Conservation (phyloP, 768 basidiomycete genomes). For the Collybia nuda region DNA sequence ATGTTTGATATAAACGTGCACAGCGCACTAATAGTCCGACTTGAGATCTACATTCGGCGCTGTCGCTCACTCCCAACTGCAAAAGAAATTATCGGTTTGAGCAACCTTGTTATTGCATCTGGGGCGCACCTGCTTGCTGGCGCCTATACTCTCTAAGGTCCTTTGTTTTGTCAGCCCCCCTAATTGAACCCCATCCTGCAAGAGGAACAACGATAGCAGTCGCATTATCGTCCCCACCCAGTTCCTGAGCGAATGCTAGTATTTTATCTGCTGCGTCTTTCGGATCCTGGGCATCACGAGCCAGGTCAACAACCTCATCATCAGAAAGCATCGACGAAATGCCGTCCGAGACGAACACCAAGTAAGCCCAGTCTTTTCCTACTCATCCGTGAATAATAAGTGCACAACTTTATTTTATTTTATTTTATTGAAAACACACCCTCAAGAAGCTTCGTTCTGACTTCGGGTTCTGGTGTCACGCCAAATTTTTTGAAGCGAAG, state of each 20-base stretch:
- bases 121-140: conserved; percentile 54
- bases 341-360: conserved; percentile 91
- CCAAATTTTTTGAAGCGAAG: conserved; percentile 87
- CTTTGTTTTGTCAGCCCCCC: conserved; percentile 79
- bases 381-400: conserved; percentile 1
- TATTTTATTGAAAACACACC: too few relatives aligned
- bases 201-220: conserved; percentile 91
- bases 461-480: conserved; percentile 91
- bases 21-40: neutral
- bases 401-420: too few relatives aligned
- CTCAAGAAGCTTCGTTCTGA: conserved; percentile 70
- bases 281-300: conserved; percentile 68
- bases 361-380: conserved; percentile 86
- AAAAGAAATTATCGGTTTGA: conserved; percentile 3
- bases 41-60: conserved; percentile 51
- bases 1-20: neutral
- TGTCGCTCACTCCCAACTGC: conserved; percentile 68
- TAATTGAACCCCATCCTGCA: conserved; percentile 85
- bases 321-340: conserved; percentile 90
- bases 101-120: neutral
- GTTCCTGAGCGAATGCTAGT: conserved; percentile 81
- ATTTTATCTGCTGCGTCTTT: conserved; percentile 81
- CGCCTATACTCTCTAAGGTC: conserved; percentile 81
- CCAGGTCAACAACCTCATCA: conserved; percentile 92
- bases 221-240: conserved; percentile 88